Base-by-base conservation (phyloP, 306 rosid genomes). In the Crotalaria pallida region DNA sequence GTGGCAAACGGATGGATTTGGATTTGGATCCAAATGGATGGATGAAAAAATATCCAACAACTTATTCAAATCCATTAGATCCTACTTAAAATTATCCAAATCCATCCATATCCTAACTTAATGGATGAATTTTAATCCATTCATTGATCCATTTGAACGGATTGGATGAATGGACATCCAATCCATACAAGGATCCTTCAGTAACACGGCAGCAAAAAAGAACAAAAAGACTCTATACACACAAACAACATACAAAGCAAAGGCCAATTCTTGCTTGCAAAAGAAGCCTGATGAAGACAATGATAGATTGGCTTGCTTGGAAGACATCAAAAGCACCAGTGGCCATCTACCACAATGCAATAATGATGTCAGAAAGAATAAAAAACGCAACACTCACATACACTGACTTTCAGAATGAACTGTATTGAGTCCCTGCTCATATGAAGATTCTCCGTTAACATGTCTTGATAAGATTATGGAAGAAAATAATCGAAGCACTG, bases 351-450 rank as follows among this genome's bases (percentile, higher is more conserved):
- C 51, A 68, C 50, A 62, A 63, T 31, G 40, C 21, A 29, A 48
- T 10, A 38, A 21, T 48, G 36, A 36, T 12, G 50, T 23, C 23
- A 61, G 62, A 77, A 44, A 17, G 27, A 59, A 7, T 19, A 57
- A 36, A 57, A 40, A 29, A n/a, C 19, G 23, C 3, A 15, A 2
- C 4, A 4, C 13, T 16, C 26, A 58, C 11, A 51, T 17, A 16
- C 45, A 64, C 56, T 7, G 43, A 67, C 50, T 58, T 71, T 24
- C 36, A 58, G 31, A 74, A 34, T 18, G 76, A 79, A 55, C 36
- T 40, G 29, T 52, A 63, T 48, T 61, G 34, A 57, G 44, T 56
- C 67, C 23, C 49, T 12, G 19, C 33, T 4, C 19, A 27, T 31
- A 36, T 7, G 27, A 65, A 41, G 52, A 36, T 48, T 47, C 53